Percentiles rank a stretch among this genome's conserved stretches.
Conservation (phyloP, 139 green algal genomes). For the Chlamydomonas eustigma region DNA sequence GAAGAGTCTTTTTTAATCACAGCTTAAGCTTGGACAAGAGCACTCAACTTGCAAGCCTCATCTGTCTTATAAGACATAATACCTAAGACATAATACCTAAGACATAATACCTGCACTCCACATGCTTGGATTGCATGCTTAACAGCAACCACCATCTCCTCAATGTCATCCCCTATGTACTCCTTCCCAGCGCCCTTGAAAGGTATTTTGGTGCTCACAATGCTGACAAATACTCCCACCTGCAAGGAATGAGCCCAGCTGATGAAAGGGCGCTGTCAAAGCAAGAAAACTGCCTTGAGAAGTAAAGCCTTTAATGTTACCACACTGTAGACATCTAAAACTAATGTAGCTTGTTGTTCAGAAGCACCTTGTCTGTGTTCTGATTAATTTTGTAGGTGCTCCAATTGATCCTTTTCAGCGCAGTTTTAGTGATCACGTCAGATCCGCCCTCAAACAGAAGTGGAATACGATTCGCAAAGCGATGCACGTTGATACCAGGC, state of each 20-base stretch:
- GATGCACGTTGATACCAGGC: slow-evolving; percentile 81
- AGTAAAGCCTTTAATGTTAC: too few relatives aligned
- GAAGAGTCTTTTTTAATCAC: too few relatives aligned
- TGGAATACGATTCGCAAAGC: slow-evolving; percentile 96
- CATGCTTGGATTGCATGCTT: slow-evolving; percentile 60
- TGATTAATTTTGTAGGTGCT: slow-evolving; percentile 95
- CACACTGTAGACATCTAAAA: too few relatives aligned
- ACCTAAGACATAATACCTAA: background rate
- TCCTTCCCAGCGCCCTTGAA: slow-evolving; percentile 98
- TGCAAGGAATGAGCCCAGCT: too few relatives aligned
- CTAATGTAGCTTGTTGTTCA: too few relatives aligned
- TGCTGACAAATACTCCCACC: slow-evolving; percentile 94
- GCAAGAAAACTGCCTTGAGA: too few relatives aligned
- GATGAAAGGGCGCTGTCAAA: too few relatives aligned
- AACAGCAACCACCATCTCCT: slow-evolving; percentile 86
- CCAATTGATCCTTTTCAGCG: slow-evolving; percentile 92
- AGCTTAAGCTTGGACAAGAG: too few relatives aligned
- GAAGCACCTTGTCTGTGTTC: slow-evolving; percentile 75
- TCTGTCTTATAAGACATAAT: background rate
- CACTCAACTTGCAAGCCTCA: too few relatives aligned
- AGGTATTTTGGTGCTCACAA: slow-evolving; percentile 97
- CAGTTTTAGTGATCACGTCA: slow-evolving; percentile 68
- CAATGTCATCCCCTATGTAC: slow-evolving; percentile 96
- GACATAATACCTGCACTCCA: slow-evolving; percentile 5
- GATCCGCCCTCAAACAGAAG: slow-evolving; percentile 87